These are phyloP conservation scores for Schwanniomyces sp. DNA, from an alignment of 805 yeast species.

Conservation along the genomic window DNA sequence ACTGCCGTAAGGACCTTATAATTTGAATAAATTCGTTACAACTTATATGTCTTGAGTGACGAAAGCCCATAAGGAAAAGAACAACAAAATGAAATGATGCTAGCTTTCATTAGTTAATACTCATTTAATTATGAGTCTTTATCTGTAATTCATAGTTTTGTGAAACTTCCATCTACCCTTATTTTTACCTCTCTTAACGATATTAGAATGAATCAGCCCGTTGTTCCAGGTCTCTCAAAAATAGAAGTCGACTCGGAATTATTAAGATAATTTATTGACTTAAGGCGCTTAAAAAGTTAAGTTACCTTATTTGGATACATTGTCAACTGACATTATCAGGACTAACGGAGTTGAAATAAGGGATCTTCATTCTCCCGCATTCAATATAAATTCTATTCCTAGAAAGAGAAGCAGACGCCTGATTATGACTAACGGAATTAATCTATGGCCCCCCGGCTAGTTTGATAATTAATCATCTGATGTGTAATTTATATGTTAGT, in stretches of 20 bases:
- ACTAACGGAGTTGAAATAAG: background rate
- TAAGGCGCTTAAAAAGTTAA: background rate
- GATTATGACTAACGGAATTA: background rate
- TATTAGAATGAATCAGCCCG: background rate
- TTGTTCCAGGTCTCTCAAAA: background rate
- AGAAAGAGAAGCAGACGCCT: background rate
- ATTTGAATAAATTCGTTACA: no score
- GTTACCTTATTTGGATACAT: background rate
- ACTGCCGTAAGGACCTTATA: no score
- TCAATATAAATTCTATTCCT: background rate
- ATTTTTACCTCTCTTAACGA: background rate
- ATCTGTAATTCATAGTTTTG: background rate
- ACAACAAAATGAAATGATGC: no score
- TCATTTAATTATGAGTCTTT: no score
- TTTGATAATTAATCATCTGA: no score
- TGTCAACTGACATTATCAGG: background rate
- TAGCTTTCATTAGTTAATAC: no score
- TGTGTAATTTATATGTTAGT: no score
- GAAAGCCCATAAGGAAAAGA: no score
- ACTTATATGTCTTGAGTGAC: no score
- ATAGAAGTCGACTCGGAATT: background rate
- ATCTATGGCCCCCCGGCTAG: no score
- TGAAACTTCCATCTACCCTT: background rate
- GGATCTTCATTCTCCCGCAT: background rate
- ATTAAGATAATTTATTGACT: background rate